Evolutionary conservation across 2,329 filamentous ascomycete species (phyloP), one percentile per base, ranked within the genome.

Genomic region (Calonectria honghensis): DNA sequence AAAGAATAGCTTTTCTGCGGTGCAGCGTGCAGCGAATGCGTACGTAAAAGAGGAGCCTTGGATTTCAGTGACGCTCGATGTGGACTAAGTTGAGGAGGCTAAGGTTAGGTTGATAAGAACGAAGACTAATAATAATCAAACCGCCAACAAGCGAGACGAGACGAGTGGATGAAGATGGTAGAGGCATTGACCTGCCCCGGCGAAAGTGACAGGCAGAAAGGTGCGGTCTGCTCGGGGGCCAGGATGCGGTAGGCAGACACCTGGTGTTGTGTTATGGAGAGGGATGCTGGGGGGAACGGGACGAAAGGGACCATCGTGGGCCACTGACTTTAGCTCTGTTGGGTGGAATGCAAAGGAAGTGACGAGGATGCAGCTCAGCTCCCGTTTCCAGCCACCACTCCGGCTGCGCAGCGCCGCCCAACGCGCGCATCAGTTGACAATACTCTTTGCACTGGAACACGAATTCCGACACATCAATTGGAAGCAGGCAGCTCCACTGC

Each of bases 121-220:
- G 50, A 70, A 70, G 67, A 69, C 71, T 73, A 73, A 72, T 63
- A 67, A 61, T 52, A 64, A 54, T 65, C 57, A 64, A 70, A 51
- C 72, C 67, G 67, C 52, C 51, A 51, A 13, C 72, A 73, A 73
- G 72, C 68, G 68, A 70, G 45, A 50, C 67, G 67, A 63, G 57
- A 65, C 37, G 71, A 68, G 71, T 52, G 64, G 51, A 61, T 37
- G 72, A 70, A 52, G 61, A 73, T 69, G 71, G 64, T 29, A 67
- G 50, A 39, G 64, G 41, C 45, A 67, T 52, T 59, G 37, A 63
- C 57, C 35, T 63, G 57, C 57, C 57, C 57, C 14, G 16, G 57
- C 57, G 57, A 63, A 18, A 35, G 18, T n/a, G 29, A 57, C 52
- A 29, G 31, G 57, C 57, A 63, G 52, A 63, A 39, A 63, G 24